Percentiles rank a stretch among this genome's conserved stretches.
These are phyloP conservation scores for Apiospora phragmitis DNA, from an alignment of 2,329 filamentous ascomycete species.

Conservation along the genomic window DNA sequence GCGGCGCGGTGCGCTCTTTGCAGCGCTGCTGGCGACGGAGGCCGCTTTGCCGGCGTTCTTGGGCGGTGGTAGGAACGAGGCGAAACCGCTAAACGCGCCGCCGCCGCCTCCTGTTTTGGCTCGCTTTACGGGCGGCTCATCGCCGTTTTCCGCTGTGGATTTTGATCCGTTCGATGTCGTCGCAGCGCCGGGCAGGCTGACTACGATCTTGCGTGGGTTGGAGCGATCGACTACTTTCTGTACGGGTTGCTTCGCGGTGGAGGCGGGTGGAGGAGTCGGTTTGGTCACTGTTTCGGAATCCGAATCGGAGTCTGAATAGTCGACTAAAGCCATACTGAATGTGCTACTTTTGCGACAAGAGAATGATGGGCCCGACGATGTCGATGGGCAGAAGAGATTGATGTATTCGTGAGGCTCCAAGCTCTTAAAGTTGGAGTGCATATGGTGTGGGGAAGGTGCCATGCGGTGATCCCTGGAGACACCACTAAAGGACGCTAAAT, in stretches of 20 bases:
- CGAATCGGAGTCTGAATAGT: conserved; percentile 81
- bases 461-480: neutral
- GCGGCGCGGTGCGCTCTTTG: conserved; percentile 42
- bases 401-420: neutral
- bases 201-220: conserved; percentile 80
- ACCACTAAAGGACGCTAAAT: neutral
- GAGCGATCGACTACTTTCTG: conserved; percentile 80
- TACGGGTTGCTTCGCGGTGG: conserved; percentile 60
- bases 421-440: conserved; percentile 1
- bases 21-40: conserved; percentile 22
- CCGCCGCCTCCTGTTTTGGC: conserved; percentile 49
- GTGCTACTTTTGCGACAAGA: neutral
- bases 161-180: conserved; percentile 36
- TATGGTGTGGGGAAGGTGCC: neutral
- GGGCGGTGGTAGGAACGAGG: conserved; percentile 81
- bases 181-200: conserved; percentile 67
- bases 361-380: neutral
- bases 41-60: conserved; percentile 55
- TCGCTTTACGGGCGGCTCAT: conserved; percentile 69
- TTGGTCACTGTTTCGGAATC: conserved; percentile 58
- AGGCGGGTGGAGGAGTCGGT: conserved; percentile 41
- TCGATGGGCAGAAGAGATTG: neutral
- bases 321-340: conserved; percentile 70
- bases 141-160: conserved; percentile 29
- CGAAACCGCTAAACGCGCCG: conserved; percentile 76